Evolutionary conservation across 2,329 filamentous ascomycete species (phyloP).

Genomic region (Neocatenulostroma microsporum): DNA sequence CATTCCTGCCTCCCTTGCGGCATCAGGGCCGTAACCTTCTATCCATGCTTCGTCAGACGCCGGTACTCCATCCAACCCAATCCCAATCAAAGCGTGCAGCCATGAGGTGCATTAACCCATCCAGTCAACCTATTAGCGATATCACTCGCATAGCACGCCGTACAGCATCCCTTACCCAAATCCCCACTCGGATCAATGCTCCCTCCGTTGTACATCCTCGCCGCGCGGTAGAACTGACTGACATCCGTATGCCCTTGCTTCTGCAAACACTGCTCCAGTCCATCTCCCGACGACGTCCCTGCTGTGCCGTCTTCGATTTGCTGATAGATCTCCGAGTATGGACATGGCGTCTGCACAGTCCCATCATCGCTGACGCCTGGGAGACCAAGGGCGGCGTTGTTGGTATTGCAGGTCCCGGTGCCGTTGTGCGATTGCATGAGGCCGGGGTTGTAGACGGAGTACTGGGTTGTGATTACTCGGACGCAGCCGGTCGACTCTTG

Average conservation of each 20-base stretch:
- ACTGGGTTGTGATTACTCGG: constrained; percentile 36
- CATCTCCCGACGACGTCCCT: constrained; percentile 37
- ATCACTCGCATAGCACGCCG: constrained; percentile 46
- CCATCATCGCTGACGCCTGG: constrained; percentile 14
- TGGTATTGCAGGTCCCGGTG: constrained; percentile 30
- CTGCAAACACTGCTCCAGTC: constrained; percentile 34
- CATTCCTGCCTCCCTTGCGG: too few relatives aligned
- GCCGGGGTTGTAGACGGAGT: constrained; percentile 34
- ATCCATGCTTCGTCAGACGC: too few relatives aligned
- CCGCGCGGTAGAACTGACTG: constrained; percentile 39
- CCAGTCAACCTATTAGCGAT: constrained; percentile 44
- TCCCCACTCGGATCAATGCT: constrained; percentile 26
- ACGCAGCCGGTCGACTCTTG: constrained; percentile 44
- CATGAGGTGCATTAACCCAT: constrained; percentile 24
- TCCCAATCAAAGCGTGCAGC: not conserved
- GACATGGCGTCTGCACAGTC: constrained; percentile 33
- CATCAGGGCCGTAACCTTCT: too few relatives aligned
- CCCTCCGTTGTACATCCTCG: constrained; percentile 47
- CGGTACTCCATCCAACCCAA: not conserved
- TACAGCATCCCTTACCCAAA: constrained; percentile 38
- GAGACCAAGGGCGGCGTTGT: constrained; percentile 10
- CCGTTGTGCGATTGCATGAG: constrained; percentile 42
- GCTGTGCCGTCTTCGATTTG: constrained; percentile 40
- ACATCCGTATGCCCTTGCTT: constrained; percentile 23
- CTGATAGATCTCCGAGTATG: constrained; percentile 28